These are phyloP conservation scores for Globisporangium yorkense DNA, from an alignment of 352 stramenopile genomes.

Conservation along the genomic window DNA sequence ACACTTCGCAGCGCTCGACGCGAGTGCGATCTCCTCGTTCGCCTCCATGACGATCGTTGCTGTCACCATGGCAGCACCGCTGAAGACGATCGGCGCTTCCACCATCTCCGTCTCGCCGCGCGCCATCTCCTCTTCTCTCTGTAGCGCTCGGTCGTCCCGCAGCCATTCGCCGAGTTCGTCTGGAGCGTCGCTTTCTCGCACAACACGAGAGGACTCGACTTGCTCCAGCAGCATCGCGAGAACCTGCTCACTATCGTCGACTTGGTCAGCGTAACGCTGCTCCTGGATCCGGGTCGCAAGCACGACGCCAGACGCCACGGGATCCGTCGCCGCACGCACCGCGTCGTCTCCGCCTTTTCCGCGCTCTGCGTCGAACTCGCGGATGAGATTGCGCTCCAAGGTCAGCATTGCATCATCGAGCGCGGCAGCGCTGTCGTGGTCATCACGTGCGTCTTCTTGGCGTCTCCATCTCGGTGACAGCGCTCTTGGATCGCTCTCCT, in stretches of 20 bases:
- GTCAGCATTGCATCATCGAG: background rate
- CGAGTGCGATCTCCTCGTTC: background rate
- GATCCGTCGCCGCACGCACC: background rate
- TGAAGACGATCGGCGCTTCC: background rate
- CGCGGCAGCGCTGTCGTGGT: background rate
- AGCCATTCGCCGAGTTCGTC: background rate
- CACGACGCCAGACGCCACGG: no score
- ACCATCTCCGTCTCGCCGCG: background rate
- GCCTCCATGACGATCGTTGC: background rate
- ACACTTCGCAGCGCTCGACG: background rate
- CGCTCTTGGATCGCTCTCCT: background rate
- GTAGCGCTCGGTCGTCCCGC: background rate
- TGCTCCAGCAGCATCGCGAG: background rate
- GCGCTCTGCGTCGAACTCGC: background rate
- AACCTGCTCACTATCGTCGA: background rate
- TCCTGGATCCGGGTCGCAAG: background rate
- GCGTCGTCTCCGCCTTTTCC: background rate
- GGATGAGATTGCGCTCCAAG: background rate
- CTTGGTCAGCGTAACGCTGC: background rate
- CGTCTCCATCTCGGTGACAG: background rate
- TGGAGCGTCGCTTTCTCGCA: background rate
- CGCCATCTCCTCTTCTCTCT: background rate
- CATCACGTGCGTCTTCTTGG: background rate
- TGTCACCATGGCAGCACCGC: background rate
- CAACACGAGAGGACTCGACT: background rate